Conservation (phyloP, 2,329 filamentous ascomycete genomes). For the Microthyrium microscopicum region DNA sequence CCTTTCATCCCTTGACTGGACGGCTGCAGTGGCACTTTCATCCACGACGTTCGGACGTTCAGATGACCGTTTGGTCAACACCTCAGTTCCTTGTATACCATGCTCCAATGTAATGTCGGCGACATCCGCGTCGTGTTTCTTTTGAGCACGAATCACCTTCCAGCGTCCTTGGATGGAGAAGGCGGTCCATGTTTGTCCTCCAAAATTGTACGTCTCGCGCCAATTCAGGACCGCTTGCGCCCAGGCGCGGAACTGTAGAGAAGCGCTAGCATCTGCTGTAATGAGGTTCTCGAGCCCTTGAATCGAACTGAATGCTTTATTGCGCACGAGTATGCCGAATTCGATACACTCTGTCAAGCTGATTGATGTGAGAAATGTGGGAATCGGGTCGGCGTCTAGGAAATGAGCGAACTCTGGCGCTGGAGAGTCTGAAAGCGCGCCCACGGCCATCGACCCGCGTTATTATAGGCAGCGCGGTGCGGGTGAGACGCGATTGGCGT, state of each 20-base stretch:
- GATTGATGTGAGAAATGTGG: conserved; percentile 14
- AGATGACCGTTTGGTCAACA: no score
- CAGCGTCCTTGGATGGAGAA: not conserved
- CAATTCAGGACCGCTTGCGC: conserved; percentile 12
- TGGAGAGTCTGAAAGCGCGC: no score
- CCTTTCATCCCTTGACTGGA: no score
- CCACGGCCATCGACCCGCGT: no score
- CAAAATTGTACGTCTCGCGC: conserved; percentile 10
- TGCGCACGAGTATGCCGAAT: conserved; percentile 14
- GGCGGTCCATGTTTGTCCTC: conserved; percentile 11
- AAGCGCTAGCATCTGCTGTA: conserved; percentile 8
- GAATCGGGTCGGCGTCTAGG: conserved; percentile 13
- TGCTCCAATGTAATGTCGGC: no score
- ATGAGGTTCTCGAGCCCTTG: conserved; percentile 8
- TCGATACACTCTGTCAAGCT: conserved; percentile 6
- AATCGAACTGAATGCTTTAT: conserved; percentile 12
- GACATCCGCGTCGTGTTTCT: conserved; percentile 8
- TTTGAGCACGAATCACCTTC: conserved; percentile 11
- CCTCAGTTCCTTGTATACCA: no score
- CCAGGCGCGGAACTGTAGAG: conserved; percentile 16
- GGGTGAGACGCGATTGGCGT: no score
- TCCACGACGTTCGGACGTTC: no score
- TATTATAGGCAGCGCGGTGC: no score
- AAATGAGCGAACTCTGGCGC: conserved; percentile 3
- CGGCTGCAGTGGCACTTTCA: no score